Evolutionary conservation across 306 rosid species (phyloP).

Genomic region (Cicer cuneatum): DNA sequence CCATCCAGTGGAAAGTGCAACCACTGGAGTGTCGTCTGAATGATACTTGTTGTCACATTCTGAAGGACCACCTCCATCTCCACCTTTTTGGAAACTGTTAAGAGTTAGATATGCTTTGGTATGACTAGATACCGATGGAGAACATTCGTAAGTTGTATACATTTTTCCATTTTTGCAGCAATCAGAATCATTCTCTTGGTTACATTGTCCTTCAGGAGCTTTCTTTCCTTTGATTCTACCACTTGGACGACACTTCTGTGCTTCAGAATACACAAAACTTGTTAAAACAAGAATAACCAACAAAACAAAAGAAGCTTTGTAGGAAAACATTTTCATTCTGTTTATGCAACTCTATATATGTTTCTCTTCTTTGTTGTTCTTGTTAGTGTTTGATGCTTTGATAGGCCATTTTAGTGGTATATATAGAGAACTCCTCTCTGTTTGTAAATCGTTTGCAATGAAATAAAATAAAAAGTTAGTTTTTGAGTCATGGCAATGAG

Average conservation of each 20-base stretch:
- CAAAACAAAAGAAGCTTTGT: not conserved
- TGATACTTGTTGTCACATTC: too few species aligned
- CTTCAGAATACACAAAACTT: constrained; percentile 18
- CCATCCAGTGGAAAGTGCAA: not conserved
- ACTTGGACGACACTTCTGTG: constrained; percentile 26
- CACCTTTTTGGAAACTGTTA: too few species aligned
- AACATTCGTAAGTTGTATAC: too few species aligned
- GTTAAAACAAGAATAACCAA: constrained; percentile 2
- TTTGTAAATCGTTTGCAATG: not conserved
- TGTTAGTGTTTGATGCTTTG: not conserved
- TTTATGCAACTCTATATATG: not conserved
- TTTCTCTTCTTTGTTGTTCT: not conserved
- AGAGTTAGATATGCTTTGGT: too few species aligned
- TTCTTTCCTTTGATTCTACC: constrained; percentile 38
- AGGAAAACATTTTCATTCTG: too few species aligned
- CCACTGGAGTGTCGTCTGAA: too few species aligned
- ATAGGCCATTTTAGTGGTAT: not conserved
- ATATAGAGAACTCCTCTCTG: not conserved
- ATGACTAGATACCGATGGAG: too few species aligned
- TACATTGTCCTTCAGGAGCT: constrained; percentile 26
- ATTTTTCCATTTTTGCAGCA: too few species aligned
- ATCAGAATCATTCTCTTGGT: too few species aligned
- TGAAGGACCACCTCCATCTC: too few species aligned
- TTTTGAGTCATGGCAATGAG: not conserved
- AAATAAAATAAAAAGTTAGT: not conserved